Percentiles rank a stretch among this genome's conserved stretches.
These are phyloP conservation scores for Crithidia expoeki DNA, from an alignment of 208 protist species.

Conservation along the genomic window DNA sequence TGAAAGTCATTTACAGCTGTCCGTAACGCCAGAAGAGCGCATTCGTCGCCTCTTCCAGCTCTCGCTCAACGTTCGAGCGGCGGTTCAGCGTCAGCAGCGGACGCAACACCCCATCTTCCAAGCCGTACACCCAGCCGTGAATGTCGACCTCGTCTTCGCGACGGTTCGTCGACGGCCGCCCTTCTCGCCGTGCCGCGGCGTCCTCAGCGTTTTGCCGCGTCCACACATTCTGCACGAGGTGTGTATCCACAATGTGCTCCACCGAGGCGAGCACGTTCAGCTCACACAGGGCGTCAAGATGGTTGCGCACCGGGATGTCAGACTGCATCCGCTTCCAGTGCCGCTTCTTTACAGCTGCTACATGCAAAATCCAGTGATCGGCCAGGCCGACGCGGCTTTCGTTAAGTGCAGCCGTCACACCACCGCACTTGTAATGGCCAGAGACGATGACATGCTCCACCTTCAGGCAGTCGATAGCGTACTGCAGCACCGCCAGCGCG, in stretches of 20 bases:
- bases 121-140: slow-evolving; percentile 80
- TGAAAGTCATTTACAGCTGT: slow-evolving; percentile 35
- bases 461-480: slow-evolving; percentile 92
- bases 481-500: slow-evolving; percentile 91
- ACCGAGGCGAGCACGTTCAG: slow-evolving; percentile 79
- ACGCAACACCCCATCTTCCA: slow-evolving; percentile 63
- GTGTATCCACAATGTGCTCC: slow-evolving; percentile 65
- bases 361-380: slow-evolving; percentile 84
- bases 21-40: slow-evolving; percentile 74
- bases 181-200: slow-evolving; percentile 34
- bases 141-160: slow-evolving; percentile 57
- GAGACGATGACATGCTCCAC: slow-evolving; percentile 95
- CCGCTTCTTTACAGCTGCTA: slow-evolving; percentile 65
- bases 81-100: slow-evolving; percentile 72
- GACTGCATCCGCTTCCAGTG: slow-evolving; percentile 65
- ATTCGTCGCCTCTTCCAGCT: slow-evolving; percentile 52
- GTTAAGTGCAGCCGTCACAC: slow-evolving; percentile 77
- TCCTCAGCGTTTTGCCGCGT: slow-evolving; percentile 56
- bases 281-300: slow-evolving; percentile 72
- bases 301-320: slow-evolving; percentile 46
- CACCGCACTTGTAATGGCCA: slow-evolving; percentile 95
- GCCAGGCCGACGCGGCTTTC: slow-evolving; percentile 64
- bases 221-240: slow-evolving; percentile 64
- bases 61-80: slow-evolving; percentile 45
- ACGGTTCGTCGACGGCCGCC: slow-evolving; percentile 28